These are phyloP conservation scores for Chlorella sp. DNA, from an alignment of 139 green algal species.

Conservation along the genomic window DNA sequence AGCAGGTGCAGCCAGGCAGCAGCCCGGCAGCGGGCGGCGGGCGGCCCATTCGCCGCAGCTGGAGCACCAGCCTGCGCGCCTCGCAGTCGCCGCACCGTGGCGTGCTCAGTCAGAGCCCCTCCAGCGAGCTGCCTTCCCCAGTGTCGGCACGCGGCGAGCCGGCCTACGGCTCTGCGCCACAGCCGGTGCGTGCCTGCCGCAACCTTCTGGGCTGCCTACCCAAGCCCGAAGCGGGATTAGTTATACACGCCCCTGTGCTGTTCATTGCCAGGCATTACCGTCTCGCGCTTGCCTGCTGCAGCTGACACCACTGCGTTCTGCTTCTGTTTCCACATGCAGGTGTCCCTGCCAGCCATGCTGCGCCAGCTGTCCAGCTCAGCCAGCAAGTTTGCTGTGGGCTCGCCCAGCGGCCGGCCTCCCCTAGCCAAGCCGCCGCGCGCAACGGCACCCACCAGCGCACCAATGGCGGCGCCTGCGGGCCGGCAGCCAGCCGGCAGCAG, in stretches of 20 bases:
- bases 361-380: conserved; percentile 25
- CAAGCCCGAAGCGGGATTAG: no score
- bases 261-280: no score
- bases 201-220: no score
- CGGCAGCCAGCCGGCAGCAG: background rate
- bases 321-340: background rate
- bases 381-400: background rate
- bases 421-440: conserved; percentile 15
- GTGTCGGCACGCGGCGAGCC: background rate
- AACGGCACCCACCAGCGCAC: background rate
- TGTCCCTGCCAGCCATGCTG: conserved; percentile 30
- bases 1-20: background rate
- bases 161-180: conserved; percentile 24
- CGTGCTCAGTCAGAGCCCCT: background rate
- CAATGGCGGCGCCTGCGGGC: background rate
- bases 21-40: background rate
- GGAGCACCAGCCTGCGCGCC: conserved; percentile 43
- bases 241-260: no score
- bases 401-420: background rate
- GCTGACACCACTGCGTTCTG: background rate
- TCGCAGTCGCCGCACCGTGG: conserved; percentile 35
- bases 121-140: conserved; percentile 15
- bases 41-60: conserved; percentile 35
- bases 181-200: background rate
- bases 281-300: no score